Base-by-base conservation (phyloP, 2,329 filamentous ascomycete species). In the Sphaerulina populicola region DNA sequence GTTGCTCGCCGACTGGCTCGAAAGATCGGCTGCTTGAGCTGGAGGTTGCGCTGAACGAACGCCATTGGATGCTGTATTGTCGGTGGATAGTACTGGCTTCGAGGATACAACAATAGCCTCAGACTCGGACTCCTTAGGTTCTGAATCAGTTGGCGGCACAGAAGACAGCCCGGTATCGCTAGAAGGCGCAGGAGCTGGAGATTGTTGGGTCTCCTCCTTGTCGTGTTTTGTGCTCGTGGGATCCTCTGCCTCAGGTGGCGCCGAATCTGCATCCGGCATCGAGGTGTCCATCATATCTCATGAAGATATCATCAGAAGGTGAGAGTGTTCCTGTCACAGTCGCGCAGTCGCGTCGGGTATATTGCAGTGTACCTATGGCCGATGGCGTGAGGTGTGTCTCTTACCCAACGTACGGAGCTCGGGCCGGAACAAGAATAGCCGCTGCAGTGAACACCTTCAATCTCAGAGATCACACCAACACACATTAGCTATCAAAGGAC, bases 71-170 rank as follows among this genome's bases (percentile, higher is more conserved):
- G n/a, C 33, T 21, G 37, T 29, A 18, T 29, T 23, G 7, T 41
- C 23, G 7, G 29, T 27, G 10, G 15, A 18, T 4, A 18, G n/a
- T 15, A 15, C 15, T 21, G 37, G 9, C 30, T 35, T 35, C 18
- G 46, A 43, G 15, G 29, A 15, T 10, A 35, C 46, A 18, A 49
- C 39, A 18, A 43, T 47, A 1, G 12, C 12, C 31, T 35, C 18
- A 14, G 12, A 29, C 39, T 44, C 43, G 41, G 44, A 44, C 43
- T 50, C 44, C 52, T 54, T 54, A 54, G 30, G 44, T 41, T 54
- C 52, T 23, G 52, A 54, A 51, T 54, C 52, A 39, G 49, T 52
- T 36, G 48, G 41, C 29, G 55, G 55, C 52, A 15, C 53, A 52
- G 42, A 58, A 50, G 27, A 47, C 47, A 48, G 54, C 48, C 40